Conservation (phyloP, 2,329 filamentous ascomycete genomes). For the Aspergillus cejpii region DNA sequence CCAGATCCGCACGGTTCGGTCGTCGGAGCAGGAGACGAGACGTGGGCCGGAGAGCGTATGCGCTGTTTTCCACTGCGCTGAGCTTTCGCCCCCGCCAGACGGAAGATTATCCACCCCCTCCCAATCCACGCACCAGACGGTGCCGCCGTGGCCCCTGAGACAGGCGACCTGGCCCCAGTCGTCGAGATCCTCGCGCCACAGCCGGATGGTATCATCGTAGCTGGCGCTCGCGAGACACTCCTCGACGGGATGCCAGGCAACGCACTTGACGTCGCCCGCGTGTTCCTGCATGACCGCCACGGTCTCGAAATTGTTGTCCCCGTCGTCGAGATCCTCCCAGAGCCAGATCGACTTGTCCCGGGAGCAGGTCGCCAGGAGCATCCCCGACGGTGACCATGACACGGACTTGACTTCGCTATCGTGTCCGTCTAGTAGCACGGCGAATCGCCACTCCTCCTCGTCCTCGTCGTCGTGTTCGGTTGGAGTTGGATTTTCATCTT, state of each 20-base stretch:
- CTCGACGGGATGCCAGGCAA: constrained; percentile 78
- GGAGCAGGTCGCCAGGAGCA: constrained; percentile 77
- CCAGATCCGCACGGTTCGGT: constrained; percentile 75
- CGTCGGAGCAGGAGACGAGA: constrained; percentile 77
- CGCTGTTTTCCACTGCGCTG: constrained; percentile 26
- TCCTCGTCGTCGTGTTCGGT: constrained; percentile 49
- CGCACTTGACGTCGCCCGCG: constrained; percentile 88
- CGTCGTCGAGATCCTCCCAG: constrained; percentile 84
- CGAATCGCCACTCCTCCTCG: constrained; percentile 84
- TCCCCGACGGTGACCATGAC: constrained; percentile 58
- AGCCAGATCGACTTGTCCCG: constrained; percentile 96
- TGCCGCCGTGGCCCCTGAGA: constrained; percentile 71
- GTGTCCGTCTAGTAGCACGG: constrained; percentile 86
- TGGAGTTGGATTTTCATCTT: no score
- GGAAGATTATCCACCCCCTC: constrained; percentile 42
- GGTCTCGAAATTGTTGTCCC: constrained; percentile 94
- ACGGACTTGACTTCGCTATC: constrained; percentile 91
- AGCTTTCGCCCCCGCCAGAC: constrained; percentile 3
- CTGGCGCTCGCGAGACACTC: constrained; percentile 82
- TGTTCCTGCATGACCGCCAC: constrained; percentile 92
- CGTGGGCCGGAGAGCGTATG: constrained; percentile 44
- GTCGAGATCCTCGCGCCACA: constrained; percentile 86
- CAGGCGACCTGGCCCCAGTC: constrained; percentile 89
- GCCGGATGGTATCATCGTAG: constrained; percentile 83
- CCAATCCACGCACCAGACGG: constrained; percentile 81